Percentiles rank a stretch among this genome's conserved stretches.
Evolutionary conservation across 2,329 filamentous ascomycete species (phyloP).

Genomic region (Leptosphaerulina australis): DNA sequence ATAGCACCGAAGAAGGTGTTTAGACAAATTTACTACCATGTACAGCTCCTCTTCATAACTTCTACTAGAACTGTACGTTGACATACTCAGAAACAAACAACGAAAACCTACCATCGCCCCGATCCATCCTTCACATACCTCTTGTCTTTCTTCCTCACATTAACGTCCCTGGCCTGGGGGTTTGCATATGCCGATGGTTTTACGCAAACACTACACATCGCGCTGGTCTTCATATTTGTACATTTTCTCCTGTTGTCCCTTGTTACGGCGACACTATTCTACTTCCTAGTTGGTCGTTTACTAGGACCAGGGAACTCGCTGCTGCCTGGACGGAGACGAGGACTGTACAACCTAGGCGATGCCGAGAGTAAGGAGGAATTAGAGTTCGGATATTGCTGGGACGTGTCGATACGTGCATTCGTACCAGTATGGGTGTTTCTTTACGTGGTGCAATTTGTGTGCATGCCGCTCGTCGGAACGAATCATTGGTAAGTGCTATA

Average conservation of each 20-base stretch:
- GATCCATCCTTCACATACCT: slow-evolving; percentile 74
- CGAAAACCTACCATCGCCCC: slow-evolving; percentile 70
- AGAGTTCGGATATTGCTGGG: slow-evolving; percentile 75
- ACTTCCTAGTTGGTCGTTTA: slow-evolving; percentile 66
- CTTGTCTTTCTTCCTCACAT: slow-evolving; percentile 66
- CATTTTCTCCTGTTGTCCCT: slow-evolving; percentile 68
- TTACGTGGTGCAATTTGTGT: slow-evolving; percentile 70
- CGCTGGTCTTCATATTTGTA: slow-evolving; percentile 57
- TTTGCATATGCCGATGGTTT: slow-evolving; percentile 59
- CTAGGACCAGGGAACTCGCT: slow-evolving; percentile 64
- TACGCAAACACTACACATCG: slow-evolving; percentile 52
- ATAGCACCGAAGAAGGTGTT: slow-evolving; percentile 75
- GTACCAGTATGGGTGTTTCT: slow-evolving; percentile 71
- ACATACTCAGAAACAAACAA: slow-evolving; percentile 62
- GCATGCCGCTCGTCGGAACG: slow-evolving; percentile 65
- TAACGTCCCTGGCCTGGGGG: slow-evolving; percentile 64
- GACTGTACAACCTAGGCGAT: slow-evolving; percentile 63
- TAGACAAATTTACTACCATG: slow-evolving; percentile 72
- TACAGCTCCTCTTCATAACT: slow-evolving; percentile 38
- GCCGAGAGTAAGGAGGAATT: slow-evolving; percentile 59
- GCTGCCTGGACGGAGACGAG: slow-evolving; percentile 59
- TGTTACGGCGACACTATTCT: slow-evolving; percentile 65
- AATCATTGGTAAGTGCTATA: slow-evolving; percentile 55
- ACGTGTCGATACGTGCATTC: slow-evolving; percentile 71
- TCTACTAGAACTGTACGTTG: not conserved